Base-by-base conservation (phyloP, 139 green algal genomes). In the Ettlia oleoabundans region DNA sequence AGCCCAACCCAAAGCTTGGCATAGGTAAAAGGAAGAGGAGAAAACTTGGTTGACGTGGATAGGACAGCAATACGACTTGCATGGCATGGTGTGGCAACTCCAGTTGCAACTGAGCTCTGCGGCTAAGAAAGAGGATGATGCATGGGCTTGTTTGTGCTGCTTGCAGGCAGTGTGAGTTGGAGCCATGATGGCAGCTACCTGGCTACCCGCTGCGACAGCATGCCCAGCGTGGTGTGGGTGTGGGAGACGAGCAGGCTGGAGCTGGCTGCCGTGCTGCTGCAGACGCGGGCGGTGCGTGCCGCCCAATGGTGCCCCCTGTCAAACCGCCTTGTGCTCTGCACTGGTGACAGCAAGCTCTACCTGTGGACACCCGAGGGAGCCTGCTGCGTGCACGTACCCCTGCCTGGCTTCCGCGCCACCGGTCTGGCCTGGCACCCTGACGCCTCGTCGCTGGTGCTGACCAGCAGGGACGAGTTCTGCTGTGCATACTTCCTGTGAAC, bases 341-440 rank as follows among this genome's bases (percentile, higher is more conserved):
- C 87, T 3, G 93, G 90, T 6, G 79, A 38, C 40, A 42, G 52
- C 26, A 87, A 89, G n/a, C 83, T 98, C 24, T 96, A 93, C 79
- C 55, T 98, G 78, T 98, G 95, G 95, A 92, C 91, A 0, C 89
- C 93, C 4, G 81, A 91, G 1, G 95, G 94, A 6, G 93, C 94
- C 19, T 95, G 90, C 32, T 95, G 95, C 65, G 91, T 95, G 80
- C 91, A 95, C 78, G 85, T 98, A 0, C 94, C 95, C 3, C 82
- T 97, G 53, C 62, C 87, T 4, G 82, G 73, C 30, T 96, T 98
- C 80, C 75, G 88, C 32, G 93, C 88, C 19, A 24, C 26, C 8
- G 61, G 79, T 10, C 22, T 95, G 28, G 3, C 32, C 33, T 97
- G 94, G 94, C 86, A 82, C 53, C 83, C 86, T 13, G 78, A 83